Base-by-base conservation (phyloP, 306 rosid species). In the Vigna nakashimae region DNA sequence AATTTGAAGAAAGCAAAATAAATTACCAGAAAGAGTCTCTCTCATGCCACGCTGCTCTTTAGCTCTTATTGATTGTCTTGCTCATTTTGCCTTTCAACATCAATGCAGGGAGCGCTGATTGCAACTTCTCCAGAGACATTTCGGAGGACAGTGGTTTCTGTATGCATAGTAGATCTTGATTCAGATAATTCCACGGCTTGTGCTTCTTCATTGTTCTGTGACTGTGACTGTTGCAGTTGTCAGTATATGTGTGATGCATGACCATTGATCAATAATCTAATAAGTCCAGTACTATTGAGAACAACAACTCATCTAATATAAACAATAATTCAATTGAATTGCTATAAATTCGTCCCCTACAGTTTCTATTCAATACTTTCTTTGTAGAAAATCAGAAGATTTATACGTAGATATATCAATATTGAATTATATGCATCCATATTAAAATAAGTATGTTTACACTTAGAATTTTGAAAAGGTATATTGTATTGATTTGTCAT, bases 131-230 rank as follows among this genome's bases (percentile, higher is more conserved):
- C 71, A 1, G 83, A 75, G 65, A 22, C 62, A 73, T 78, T 71
- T 60, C 79, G 85, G 38, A 48, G 46, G 45, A 46, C 70, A 71
- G 32, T 63, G 45, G 79, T 40, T 65, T 84, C 90, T 38, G n/a
- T 50, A 79, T 51, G 74, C 50, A 74, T 34, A 15, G 80, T 59
- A 11, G 84, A 57, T 65, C 79, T 79, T 68, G 82, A 57, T 58
- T 82, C 88, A n/a, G 78, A 72, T 20, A 73, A 36, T 50, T 80
- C 81, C 13, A 49, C 14, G 14, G 75, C 12, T 57, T 66, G 70
- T 67, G 83, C 56, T 71, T 82, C 89, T 73, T 84, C 88, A 77
- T 71, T 26, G 68, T 57, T 49, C 36, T 75, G 85, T 52, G 80
- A 74, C 36, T 75, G 85, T 52, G 80, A 71, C 59, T 74, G 79